Evolutionary conservation across 2,329 filamentous ascomycete species (phyloP).

Genomic region (Neonectria sp.): DNA sequence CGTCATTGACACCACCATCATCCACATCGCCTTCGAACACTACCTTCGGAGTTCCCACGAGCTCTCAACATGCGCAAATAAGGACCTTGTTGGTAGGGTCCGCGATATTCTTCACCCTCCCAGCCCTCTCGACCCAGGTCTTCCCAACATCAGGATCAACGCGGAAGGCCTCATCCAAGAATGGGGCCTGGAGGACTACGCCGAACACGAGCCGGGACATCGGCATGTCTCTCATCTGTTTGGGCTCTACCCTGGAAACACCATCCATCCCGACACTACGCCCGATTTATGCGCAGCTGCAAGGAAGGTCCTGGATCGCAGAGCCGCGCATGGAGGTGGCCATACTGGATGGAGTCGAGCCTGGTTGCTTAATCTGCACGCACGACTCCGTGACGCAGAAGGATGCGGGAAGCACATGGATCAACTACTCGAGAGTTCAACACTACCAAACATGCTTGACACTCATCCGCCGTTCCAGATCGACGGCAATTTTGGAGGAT

Average conservation of each 20-base stretch:
- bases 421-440: constrained; percentile 34
- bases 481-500: constrained; percentile 49
- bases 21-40: constrained; percentile 40
- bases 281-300: constrained; percentile 48
- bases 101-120: constrained; percentile 7
- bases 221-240: constrained; percentile 67
- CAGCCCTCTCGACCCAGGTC: constrained; percentile 2
- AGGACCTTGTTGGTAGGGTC: background rate
- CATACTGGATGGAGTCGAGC: constrained; percentile 68
- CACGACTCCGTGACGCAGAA: constrained; percentile 53
- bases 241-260: constrained; percentile 61
- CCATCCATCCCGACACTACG: constrained; percentile 35
- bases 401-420: constrained; percentile 38
- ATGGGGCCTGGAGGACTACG: constrained; percentile 55
- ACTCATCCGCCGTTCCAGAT: constrained; percentile 49
- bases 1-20: constrained; percentile 43
- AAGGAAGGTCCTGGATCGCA: constrained; percentile 46
- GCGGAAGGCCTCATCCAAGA: constrained; percentile 53
- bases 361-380: constrained; percentile 65
- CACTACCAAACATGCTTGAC: constrained; percentile 39
- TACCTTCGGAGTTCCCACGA: constrained; percentile 37
- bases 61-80: constrained; percentile 15
- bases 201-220: constrained; percentile 62
- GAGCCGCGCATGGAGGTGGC: constrained; percentile 56
- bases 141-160: constrained; percentile 36